Conservation (phyloP, 2,329 filamentous ascomycete genomes). For the Fusarium marasasianum region DNA sequence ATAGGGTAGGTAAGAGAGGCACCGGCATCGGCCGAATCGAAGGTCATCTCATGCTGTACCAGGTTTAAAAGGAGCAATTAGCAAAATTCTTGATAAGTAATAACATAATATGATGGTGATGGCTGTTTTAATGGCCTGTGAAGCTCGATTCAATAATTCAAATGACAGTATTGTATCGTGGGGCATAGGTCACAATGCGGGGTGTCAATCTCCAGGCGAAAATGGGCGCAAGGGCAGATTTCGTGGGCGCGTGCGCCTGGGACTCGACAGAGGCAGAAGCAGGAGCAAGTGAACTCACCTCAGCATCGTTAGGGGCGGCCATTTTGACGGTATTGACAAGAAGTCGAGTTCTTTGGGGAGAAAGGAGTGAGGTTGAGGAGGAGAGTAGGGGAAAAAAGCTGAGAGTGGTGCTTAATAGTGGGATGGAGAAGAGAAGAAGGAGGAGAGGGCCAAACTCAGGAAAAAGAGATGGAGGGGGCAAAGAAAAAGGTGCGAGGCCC, state of each 20-base stretch:
- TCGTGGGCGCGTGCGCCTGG: conserved; percentile 38
- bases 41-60: conserved; percentile 72
- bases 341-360: conserved; percentile 45
- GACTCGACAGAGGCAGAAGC: conserved; percentile 1
- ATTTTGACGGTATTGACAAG: conserved; percentile 62
- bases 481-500: conserved; percentile 48
- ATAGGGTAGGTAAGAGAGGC: conserved; percentile 94
- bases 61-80: conserved; percentile 33
- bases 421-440: conserved; percentile 45
- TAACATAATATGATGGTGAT: conserved; percentile 1
- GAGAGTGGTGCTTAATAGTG: conserved; percentile 41
- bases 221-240: conserved; percentile 43
- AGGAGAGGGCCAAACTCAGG: conserved; percentile 42
- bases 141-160: conserved; percentile 26
- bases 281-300: conserved; percentile 55
- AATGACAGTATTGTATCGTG: conserved; percentile 44
- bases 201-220: conserved; percentile 53
- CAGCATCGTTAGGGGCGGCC: conserved; percentile 55
- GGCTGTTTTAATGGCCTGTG: conserved; percentile 7
- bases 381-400: conserved; percentile 40
- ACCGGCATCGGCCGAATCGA: conserved; percentile 96
- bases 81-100: conserved; percentile 18
- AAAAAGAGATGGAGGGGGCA: conserved; percentile 45
- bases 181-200: conserved; percentile 56
- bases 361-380: conserved; percentile 42